Evolutionary conservation across 768 basidiomycete genomes (phyloP), one percentile per base, ranked within the genome.

Genomic region (Strobilomyces echinocephalus): DNA sequence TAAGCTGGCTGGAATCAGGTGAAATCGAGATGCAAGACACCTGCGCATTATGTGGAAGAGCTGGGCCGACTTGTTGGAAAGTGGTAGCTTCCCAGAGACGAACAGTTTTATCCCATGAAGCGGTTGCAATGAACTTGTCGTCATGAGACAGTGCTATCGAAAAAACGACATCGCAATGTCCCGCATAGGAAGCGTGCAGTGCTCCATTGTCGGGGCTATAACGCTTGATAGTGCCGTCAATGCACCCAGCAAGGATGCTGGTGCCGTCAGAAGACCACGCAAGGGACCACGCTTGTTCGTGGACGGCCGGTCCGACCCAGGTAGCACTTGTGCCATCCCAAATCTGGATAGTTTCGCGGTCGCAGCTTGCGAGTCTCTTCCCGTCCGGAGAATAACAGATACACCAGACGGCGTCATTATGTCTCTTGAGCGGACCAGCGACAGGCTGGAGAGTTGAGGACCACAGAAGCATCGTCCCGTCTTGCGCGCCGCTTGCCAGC

Each of bases 81-180:
- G 64, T 58, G 20, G 20, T 39, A 0, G 53, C 49, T 38, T 67
- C 63, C 65, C 67, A 70, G 26, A 70, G 48, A 39, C 69, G 57
- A 20, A 67, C 52, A 2, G 67, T 70, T 20, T 46, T 61, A 20
- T 69, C 68, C 57, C 47, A 55, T 5, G 67, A 71, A 1, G 58
- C 68, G 8, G 67, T 69, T 5, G 57, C 67, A 31, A 69, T 11
- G 36, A 64, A 66, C 9, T 50, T 57, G 28, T 46, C 39, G 14
- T 54, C 47, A 26, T 48, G 59, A 10, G 65, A 67, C 30, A 64
- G 14, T 0, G n/a, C 45, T 18, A 69, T 63, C 3, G 57, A 62
- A 18, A 20, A 59, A 40, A 69, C 51, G 1, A 50, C 50, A 39
- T 65, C 58, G 8, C n/a, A 24, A 7, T 69, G 65, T 24, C 50